A percentile compares a stretch with the other conserved stretches of the same genome.
phyloP scores from a whole-genome alignment of 495 filamentous ascomycete genomes.

The Penicillium pancosmium region DNA sequence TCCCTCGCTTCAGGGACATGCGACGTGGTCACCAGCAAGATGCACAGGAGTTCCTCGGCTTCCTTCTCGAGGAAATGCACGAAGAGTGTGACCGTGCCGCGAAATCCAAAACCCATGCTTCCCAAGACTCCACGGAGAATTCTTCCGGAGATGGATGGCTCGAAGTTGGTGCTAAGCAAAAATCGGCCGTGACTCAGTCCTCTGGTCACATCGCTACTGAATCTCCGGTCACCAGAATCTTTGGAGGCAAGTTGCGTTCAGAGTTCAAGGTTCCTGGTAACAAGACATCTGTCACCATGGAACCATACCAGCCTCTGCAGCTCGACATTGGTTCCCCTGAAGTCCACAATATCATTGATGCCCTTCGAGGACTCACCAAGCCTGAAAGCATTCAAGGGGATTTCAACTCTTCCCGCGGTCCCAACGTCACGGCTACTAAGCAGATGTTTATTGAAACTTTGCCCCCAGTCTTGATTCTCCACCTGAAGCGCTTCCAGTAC shows the following conservation, averaged over 20 bases:
- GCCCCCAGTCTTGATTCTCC: constrained; percentile 89
- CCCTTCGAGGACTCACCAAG: constrained; percentile 79
- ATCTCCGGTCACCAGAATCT: constrained; percentile 91
- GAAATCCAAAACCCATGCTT: constrained; percentile 50
- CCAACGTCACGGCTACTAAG: constrained; percentile 78
- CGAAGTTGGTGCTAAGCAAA: constrained; percentile 92
- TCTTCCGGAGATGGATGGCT: constrained; percentile 69
- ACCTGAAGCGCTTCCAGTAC: constrained; percentile 97
- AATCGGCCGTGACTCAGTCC: constrained; percentile 80
- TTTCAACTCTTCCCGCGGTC: constrained; percentile 80
- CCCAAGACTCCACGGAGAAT: constrained; percentile 41
- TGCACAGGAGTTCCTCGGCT: constrained; percentile 95
- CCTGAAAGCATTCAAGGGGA: constrained; percentile 85
- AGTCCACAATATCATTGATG: constrained; percentile 88
- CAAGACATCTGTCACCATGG: constrained; percentile 86
- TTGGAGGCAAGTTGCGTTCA: constrained; percentile 88
- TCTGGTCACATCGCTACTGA: constrained; percentile 73
- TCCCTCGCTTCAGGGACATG: constrained; percentile 91
- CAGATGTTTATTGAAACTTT: constrained; percentile 94
- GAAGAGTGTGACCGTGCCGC: constrained; percentile 86
- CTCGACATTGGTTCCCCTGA: constrained; percentile 87
- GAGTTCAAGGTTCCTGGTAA: constrained; percentile 85
- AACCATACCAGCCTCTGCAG: constrained; percentile 92
- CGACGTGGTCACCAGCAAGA: constrained; percentile 95
- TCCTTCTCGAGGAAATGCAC: constrained; percentile 88